Evolutionary conservation across 352 stramenopile species (phyloP).

Genomic region (Phytopythium boreale): DNA sequence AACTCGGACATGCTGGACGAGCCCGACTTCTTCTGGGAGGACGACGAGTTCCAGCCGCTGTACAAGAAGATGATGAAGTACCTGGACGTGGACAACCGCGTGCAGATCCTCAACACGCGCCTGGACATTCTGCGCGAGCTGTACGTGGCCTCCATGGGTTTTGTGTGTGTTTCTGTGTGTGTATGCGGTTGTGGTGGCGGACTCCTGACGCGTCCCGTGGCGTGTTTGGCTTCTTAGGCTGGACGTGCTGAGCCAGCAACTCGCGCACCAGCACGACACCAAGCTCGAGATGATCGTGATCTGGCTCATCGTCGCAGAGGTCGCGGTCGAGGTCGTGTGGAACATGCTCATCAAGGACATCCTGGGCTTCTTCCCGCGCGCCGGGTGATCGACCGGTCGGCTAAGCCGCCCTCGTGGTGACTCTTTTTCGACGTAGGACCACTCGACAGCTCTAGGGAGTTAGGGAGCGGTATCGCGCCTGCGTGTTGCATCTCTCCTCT

Average conservation of each 20-base stretch:
- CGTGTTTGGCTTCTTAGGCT: constrained; percentile 55
- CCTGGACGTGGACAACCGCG: constrained; percentile 89
- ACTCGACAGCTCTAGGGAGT: too few relatives aligned
- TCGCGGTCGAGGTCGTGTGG: constrained; percentile 87
- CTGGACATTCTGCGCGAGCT: constrained; percentile 92
- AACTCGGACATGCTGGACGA: constrained; percentile 94
- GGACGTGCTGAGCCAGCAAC: constrained; percentile 90
- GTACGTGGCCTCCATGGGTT: constrained; percentile 28
- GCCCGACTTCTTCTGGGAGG: constrained; percentile 94
- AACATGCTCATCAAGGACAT: constrained; percentile 90
- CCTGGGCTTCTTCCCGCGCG: constrained; percentile 79
- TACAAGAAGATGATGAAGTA: constrained; percentile 93
- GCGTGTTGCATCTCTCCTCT: too few relatives aligned
- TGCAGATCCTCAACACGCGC: constrained; percentile 93
- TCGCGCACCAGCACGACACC: constrained; percentile 86
- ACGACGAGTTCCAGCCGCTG: constrained; percentile 93
- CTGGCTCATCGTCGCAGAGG: constrained; percentile 90
- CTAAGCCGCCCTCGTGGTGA: not conserved
- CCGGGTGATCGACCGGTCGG: constrained; percentile 34
- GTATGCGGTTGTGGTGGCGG: not conserved
- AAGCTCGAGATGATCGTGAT: constrained; percentile 95
- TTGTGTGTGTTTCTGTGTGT: not conserved
- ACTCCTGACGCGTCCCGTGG: not conserved
- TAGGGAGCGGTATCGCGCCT: too few relatives aligned
- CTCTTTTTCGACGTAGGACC: not conserved